Conservation (phyloP, 2,329 filamentous ascomycete genomes). For the Pyrenophora teres region DNA sequence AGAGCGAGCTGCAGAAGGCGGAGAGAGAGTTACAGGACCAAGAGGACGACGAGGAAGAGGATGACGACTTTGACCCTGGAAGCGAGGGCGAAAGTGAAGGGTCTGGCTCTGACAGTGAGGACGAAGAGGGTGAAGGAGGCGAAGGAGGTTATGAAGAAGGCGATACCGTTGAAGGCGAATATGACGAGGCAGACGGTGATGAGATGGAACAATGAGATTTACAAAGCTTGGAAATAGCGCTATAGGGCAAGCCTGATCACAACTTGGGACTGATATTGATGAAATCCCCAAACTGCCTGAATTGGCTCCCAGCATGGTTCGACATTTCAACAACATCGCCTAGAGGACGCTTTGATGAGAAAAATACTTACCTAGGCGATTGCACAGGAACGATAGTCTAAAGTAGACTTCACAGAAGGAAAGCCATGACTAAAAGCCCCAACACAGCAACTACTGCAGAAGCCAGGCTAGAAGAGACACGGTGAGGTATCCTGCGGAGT, state of each 20-base stretch:
- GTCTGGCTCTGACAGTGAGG: constrained; percentile 43
- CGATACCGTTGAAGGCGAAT: constrained; percentile 23
- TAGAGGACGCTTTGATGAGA: too few species aligned
- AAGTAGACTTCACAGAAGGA: too few species aligned
- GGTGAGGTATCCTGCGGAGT: constrained; percentile 28
- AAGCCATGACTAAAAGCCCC: too few species aligned
- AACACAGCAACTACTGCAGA: constrained; percentile 7
- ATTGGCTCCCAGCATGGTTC: too few species aligned
- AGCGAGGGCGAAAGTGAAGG: constrained; percentile 50
- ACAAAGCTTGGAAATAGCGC: not conserved
- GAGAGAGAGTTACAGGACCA: constrained; percentile 44
- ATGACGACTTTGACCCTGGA: constrained; percentile 51
- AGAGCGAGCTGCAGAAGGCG: constrained; percentile 48
- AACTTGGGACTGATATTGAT: too few species aligned
- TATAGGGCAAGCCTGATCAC: too few species aligned
- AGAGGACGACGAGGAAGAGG: constrained; percentile 50
- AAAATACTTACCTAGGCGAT: too few species aligned
- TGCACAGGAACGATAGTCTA: too few species aligned
- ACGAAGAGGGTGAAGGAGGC: constrained; percentile 36
- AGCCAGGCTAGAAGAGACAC: constrained; percentile 29
- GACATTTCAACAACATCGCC: too few species aligned
- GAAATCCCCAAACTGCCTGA: not conserved
- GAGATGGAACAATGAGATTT: constrained; percentile 33
- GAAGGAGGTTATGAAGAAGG: constrained; percentile 36
- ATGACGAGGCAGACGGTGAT: constrained; percentile 27